Evolutionary conservation across 164 flowering plant species (phyloP).

Genomic region (Stephania japonica): DNA sequence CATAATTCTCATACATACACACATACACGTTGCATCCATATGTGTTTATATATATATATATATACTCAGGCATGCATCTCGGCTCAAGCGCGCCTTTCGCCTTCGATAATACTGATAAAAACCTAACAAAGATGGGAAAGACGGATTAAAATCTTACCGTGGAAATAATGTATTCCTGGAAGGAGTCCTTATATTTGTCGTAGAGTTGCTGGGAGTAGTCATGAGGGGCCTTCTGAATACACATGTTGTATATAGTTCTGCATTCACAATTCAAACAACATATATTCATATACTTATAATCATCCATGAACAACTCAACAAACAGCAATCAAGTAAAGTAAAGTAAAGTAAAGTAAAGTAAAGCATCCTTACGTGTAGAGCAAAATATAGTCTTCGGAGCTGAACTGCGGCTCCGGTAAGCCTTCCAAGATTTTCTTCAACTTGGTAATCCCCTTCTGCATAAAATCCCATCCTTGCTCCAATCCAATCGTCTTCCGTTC

Average conservation of each 20-base stretch:
- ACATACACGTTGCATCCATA: too few relatives aligned
- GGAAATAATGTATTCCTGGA: slow-evolving; percentile 67
- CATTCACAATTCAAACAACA: slow-evolving; percentile 10
- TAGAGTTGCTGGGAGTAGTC: slow-evolving; percentile 89
- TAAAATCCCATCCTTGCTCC: slow-evolving; percentile 82
- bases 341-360: too few relatives aligned
- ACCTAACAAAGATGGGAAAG: too few relatives aligned
- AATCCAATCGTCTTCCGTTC: slow-evolving; percentile 61
- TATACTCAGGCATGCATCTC: too few relatives aligned
- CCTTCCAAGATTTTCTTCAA: slow-evolving; percentile 76
- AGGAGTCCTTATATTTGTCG: slow-evolving; percentile 68
- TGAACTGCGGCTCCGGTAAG: slow-evolving; percentile 57
- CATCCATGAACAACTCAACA: not conserved
- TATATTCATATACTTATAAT: not conserved
- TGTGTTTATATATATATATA: too few relatives aligned
- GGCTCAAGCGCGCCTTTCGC: too few relatives aligned
- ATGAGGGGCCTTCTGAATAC: slow-evolving; percentile 88
- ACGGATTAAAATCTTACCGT: slow-evolving; percentile 39
- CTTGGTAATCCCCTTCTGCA: slow-evolving; percentile 83
- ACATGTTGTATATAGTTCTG: slow-evolving; percentile 92
- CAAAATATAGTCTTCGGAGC: slow-evolving; percentile 78
- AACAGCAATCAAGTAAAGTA: not conserved
- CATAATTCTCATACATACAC: too few relatives aligned
- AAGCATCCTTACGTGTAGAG: slow-evolving; percentile 65
- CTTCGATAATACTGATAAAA: too few relatives aligned